Evolutionary conservation across 2,329 filamentous ascomycete species (phyloP).

Genomic region (Monosporascus sp.): DNA sequence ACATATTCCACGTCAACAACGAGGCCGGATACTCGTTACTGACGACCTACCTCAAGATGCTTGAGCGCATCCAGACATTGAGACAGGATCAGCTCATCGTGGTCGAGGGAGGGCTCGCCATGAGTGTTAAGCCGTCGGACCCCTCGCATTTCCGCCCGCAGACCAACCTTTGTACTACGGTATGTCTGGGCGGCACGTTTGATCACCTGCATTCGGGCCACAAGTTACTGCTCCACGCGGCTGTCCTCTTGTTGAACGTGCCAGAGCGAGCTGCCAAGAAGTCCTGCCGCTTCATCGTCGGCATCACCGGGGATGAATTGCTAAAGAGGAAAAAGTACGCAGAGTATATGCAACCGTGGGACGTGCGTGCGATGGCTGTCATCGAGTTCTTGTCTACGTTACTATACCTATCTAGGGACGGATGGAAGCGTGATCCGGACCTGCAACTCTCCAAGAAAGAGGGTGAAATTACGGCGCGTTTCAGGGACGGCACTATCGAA

Average conservation of each 20-base stretch:
- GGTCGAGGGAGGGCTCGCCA: conserved; percentile 47
- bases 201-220: conserved; percentile 94
- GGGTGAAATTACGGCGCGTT: conserved; percentile 46
- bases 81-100: conserved; percentile 44
- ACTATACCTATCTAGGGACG: conserved; percentile 36
- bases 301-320: conserved; percentile 82
- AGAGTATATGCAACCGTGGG: conserved; percentile 76
- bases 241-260: conserved; percentile 62
- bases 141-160: conserved; percentile 13
- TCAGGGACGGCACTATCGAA: conserved; percentile 54
- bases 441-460: conserved; percentile 29
- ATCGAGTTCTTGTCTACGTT: conserved; percentile 68
- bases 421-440: conserved; percentile 38
- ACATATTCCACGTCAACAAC: conserved; percentile 60
- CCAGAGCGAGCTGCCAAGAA: conserved; percentile 30
- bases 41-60: conserved; percentile 39
- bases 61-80: conserved; percentile 41
- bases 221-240: conserved; percentile 91
- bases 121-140: conserved; percentile 27
- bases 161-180: conserved; percentile 46
- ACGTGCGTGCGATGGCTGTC: conserved; percentile 61
- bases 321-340: conserved; percentile 85
- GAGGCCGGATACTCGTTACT: conserved; percentile 59
- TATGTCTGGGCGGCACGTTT: conserved; percentile 89
- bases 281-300: conserved; percentile 64